phyloP scores from a whole-genome alignment of 2,329 filamentous ascomycete genomes.

The Chalara sp. region DNA sequence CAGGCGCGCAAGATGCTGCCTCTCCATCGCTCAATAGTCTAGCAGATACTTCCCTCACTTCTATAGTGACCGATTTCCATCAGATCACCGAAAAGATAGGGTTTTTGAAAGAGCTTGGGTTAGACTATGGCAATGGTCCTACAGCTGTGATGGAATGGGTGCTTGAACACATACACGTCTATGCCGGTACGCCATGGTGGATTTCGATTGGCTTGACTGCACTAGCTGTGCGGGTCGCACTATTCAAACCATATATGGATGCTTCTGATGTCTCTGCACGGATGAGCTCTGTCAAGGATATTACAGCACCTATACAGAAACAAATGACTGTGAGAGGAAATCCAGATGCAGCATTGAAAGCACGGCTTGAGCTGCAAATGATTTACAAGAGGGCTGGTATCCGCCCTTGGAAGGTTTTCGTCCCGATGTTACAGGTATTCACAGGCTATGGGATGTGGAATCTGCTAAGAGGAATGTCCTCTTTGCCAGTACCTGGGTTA shows the following conservation, averaged over 20 bases:
- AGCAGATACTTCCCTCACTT: constrained; percentile 14
- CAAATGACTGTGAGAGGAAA: constrained; percentile 45
- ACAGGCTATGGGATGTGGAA: constrained; percentile 78
- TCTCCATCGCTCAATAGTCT: constrained; percentile 15
- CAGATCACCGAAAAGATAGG: constrained; percentile 58
- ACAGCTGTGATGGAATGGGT: constrained; percentile 66
- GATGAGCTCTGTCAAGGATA: constrained; percentile 52
- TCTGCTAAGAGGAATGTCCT: constrained; percentile 64
- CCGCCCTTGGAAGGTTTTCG: constrained; percentile 40
- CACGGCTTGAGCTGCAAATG: constrained; percentile 38
- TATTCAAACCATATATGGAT: constrained; percentile 60
- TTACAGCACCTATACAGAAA: constrained; percentile 48
- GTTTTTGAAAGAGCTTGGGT: constrained; percentile 72
- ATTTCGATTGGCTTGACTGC: constrained; percentile 62
- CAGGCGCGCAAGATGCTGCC: constrained; percentile 1
- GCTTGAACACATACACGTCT: constrained; percentile 79
- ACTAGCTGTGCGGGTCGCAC: constrained; percentile 52
- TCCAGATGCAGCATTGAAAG: constrained; percentile 37
- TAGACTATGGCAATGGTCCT: constrained; percentile 83
- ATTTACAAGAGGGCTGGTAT: constrained; percentile 51
- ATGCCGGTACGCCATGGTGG: constrained; percentile 73
- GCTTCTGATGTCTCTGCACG: constrained; percentile 57
- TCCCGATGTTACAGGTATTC: constrained; percentile 58
- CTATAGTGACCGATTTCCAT: constrained; percentile 4
- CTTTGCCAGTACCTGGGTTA: constrained; percentile 74